Base-by-base conservation (phyloP, 1,139 yeast species). In the Sugiyamaella sp. region DNA sequence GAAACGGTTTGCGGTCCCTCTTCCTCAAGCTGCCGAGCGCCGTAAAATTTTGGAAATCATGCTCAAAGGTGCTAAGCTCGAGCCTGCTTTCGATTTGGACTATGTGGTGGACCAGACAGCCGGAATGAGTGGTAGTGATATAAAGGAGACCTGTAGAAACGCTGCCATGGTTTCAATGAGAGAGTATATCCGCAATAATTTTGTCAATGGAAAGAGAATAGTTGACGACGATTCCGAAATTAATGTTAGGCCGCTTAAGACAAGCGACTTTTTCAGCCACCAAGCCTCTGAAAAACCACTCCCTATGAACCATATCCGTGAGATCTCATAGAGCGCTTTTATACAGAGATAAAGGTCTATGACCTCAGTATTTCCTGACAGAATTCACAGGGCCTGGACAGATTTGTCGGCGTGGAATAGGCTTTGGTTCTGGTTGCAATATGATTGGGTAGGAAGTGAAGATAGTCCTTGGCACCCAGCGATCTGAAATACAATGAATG, bases 161-260 rank as follows among this genome's bases (percentile, higher is more conserved):
- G 99, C 99, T 0, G 97, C 96, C 0, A 81, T 91, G 74, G 80
- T 79, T 59, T 90, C 97, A 0, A 91, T 93, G 67, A 78, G 96
- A 62, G 97, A 91, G 67, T 89, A 82, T 66, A 87, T 91, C 47
- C 57, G 69, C 17, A 53, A 62, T 46, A 69, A 71, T 56, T 66
- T 69, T 57, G 66, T 56, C 44, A 57, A 65, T 46, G 69, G 69
- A 29, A 60, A 64, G 55, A 21, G 50, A 17, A 20, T 46, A 10
- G 57, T 56, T 22, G 62, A 60, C 22, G 66, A 59, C 25, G 60
- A 58, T 9, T 65, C 63, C 16, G 63, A 63, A 19, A 64, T 73
- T 24, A 60, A 57, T 8, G 74, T 74, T 20, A 66, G 80, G 50
- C 77, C 79, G 12, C 60, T 76, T 42, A 60, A 64, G 38, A 71